Evolutionary conservation across 1,139 yeast genomes (phyloP).

Genomic region (Blastobotrys elegans): DNA sequence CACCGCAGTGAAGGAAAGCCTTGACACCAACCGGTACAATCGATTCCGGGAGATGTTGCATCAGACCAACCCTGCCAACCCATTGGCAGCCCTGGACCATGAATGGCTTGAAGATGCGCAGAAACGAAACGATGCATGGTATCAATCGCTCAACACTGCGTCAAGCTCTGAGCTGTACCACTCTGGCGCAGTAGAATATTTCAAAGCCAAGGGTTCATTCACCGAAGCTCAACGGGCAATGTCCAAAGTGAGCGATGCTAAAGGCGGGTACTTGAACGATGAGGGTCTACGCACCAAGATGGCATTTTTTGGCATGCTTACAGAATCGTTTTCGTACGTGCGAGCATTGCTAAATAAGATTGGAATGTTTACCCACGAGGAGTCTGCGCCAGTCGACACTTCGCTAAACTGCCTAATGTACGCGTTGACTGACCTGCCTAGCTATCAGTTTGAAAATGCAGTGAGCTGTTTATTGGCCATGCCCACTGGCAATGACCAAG

Average conservation of each 20-base stretch:
- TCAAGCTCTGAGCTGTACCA: background rate
- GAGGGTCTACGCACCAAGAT: background rate
- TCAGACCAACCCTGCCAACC: constrained; percentile 10
- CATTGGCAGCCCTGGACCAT: constrained; percentile 9
- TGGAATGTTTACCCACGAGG: background rate
- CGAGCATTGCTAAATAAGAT: constrained; percentile 1
- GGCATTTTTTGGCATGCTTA: background rate
- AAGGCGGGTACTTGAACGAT: background rate
- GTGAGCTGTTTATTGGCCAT: constrained; percentile 11
- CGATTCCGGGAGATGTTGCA: constrained; percentile 7
- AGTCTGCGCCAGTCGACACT: background rate
- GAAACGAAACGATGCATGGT: background rate
- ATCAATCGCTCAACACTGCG: background rate
- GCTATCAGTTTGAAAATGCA: constrained; percentile 5
- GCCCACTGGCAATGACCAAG: constrained; percentile 3
- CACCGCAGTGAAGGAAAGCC: constrained; percentile 12
- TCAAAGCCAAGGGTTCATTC: constrained; percentile 4
- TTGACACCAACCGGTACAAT: constrained; percentile 9
- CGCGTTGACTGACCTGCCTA: background rate
- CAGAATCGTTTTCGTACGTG: background rate
- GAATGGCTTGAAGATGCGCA: constrained; percentile 14
- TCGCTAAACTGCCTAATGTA: background rate
- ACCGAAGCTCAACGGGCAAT: constrained; percentile 13
- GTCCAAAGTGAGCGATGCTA: background rate
- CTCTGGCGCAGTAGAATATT: background rate